Evolutionary conservation across 805 yeast species (phyloP).

Genomic region (Metschnikowia cerradonensis): DNA sequence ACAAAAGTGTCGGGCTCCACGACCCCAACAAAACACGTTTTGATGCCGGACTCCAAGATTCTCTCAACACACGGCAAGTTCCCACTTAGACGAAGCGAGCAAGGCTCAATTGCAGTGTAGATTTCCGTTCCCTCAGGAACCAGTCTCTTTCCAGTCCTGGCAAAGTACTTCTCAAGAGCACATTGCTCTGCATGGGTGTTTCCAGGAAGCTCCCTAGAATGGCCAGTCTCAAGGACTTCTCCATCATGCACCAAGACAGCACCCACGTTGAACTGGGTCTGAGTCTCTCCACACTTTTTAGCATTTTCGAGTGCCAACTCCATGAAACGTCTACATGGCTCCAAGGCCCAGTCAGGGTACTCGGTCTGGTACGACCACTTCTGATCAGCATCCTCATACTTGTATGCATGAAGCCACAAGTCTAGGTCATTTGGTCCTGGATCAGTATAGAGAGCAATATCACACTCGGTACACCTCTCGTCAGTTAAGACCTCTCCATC

Average conservation of each 20-base stretch:
- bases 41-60: constrained; percentile 54
- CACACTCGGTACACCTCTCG: constrained; percentile 61
- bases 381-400: constrained; percentile 56
- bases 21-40: constrained; percentile 86
- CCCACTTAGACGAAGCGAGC: constrained; percentile 84
- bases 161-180: constrained; percentile 73
- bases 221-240: constrained; percentile 71
- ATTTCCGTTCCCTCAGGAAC: constrained; percentile 76
- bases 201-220: constrained; percentile 86
- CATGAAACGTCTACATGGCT: constrained; percentile 60
- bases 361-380: constrained; percentile 74
- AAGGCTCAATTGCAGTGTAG: constrained; percentile 97
- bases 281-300: constrained; percentile 70
- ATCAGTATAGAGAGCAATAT: constrained; percentile 69
- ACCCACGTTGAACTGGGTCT: constrained; percentile 92
- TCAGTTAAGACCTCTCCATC: constrained; percentile 67
- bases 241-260: constrained; percentile 68
- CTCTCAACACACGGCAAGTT: constrained; percentile 85
- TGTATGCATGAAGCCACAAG: constrained; percentile 87
- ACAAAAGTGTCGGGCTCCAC: constrained; percentile 88
- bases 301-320: constrained; percentile 74
- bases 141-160: constrained; percentile 27
- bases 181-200: constrained; percentile 98
- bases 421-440: constrained; percentile 87
- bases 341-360: constrained; percentile 79